A percentile compares a stretch with the other conserved stretches of the same genome.
phyloP scores from a whole-genome alignment of 2,329 filamentous ascomycete genomes.

The Volutella citrinella region DNA sequence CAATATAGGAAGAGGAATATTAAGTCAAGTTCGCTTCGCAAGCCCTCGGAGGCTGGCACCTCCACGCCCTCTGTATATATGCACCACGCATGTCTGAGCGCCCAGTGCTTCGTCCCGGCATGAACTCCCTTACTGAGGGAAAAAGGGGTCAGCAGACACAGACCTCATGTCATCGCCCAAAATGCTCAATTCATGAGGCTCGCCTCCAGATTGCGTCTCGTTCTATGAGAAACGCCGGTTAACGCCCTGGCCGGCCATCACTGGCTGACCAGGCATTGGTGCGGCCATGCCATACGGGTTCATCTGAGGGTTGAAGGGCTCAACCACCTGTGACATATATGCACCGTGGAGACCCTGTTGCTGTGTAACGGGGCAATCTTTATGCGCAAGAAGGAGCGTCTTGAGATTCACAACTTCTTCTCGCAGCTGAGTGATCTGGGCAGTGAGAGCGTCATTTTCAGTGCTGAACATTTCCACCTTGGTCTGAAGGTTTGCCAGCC shows the following conservation, averaged over 20 bases:
- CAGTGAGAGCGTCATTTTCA: slow-evolving; percentile 84
- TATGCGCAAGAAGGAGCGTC: slow-evolving; percentile 87
- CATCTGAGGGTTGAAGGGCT: slow-evolving; percentile 53
- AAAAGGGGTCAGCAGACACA: slow-evolving; percentile 17
- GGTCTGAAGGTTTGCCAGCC: slow-evolving; percentile 88
- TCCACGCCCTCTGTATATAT: slow-evolving; percentile 18
- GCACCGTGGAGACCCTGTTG: slow-evolving; percentile 65
- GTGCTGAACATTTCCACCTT: slow-evolving; percentile 92
- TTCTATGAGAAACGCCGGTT: slow-evolving; percentile 57
- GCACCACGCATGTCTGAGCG: slow-evolving; percentile 17
- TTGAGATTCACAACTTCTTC: slow-evolving; percentile 96
- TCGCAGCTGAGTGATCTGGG: slow-evolving; percentile 78
- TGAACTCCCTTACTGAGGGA: slow-evolving; percentile 15
- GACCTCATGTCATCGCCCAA: neutral
- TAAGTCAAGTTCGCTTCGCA: slow-evolving; percentile 15
- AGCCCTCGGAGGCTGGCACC: slow-evolving; percentile 11
- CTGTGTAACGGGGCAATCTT: slow-evolving; percentile 91
- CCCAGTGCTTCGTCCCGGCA: too few species aligned
- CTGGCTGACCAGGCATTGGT: slow-evolving; percentile 49
- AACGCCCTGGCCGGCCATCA: slow-evolving; percentile 54
- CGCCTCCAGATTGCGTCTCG: slow-evolving; percentile 16
- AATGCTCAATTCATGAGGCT: too few species aligned
- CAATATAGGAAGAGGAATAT: slow-evolving; percentile 22
- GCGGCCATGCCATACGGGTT: slow-evolving; percentile 59
- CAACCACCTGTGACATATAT: slow-evolving; percentile 55